Conservation (phyloP, 495 filamentous ascomycete genomes). For the Xylaria nigripes region DNA sequence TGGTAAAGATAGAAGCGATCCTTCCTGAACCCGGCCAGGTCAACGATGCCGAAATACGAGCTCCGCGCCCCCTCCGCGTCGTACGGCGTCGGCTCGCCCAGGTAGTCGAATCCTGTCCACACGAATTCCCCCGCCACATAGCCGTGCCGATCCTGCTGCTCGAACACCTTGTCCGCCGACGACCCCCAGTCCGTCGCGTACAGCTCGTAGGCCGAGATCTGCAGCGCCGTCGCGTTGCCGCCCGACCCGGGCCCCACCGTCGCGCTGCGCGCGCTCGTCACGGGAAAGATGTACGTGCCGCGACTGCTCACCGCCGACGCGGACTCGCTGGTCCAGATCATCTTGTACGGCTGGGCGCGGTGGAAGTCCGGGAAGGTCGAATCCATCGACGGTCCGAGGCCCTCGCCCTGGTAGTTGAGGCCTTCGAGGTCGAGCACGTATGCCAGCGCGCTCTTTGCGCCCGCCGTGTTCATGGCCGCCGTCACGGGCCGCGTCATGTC, state of each 20-base stretch:
- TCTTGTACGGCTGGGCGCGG: constrained; percentile 33
- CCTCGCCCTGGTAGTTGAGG: constrained; percentile 46
- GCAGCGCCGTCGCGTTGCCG: constrained; percentile 14
- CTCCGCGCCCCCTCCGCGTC: constrained; percentile 31
- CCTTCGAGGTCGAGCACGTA: constrained; percentile 34
- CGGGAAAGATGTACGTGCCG: constrained; percentile 44
- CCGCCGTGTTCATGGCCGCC: constrained; percentile 33
- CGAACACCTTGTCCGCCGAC: constrained; percentile 42
- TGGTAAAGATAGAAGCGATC: constrained; percentile 44
- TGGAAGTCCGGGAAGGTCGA: constrained; percentile 33
- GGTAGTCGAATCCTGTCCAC: constrained; percentile 45
- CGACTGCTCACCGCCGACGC: constrained; percentile 36
- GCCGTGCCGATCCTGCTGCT: constrained; percentile 34
- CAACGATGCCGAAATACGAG: constrained; percentile 42
- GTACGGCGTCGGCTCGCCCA: constrained; percentile 43
- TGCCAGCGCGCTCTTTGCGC: constrained; percentile 24
- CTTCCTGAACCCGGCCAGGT: constrained; percentile 45
- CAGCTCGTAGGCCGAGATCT: constrained; percentile 43
- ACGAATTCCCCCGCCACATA: constrained; percentile 43
- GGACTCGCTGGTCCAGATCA: constrained; percentile 38
- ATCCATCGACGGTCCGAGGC: constrained; percentile 25
- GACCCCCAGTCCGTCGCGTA: constrained; percentile 35
- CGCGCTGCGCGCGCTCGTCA: constrained; percentile 28
- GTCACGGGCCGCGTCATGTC: constrained; percentile 35
- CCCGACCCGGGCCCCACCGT: constrained; percentile 20